Base-by-base conservation (phyloP, 306 rosid species). In the Vachellia pachyceras region DNA sequence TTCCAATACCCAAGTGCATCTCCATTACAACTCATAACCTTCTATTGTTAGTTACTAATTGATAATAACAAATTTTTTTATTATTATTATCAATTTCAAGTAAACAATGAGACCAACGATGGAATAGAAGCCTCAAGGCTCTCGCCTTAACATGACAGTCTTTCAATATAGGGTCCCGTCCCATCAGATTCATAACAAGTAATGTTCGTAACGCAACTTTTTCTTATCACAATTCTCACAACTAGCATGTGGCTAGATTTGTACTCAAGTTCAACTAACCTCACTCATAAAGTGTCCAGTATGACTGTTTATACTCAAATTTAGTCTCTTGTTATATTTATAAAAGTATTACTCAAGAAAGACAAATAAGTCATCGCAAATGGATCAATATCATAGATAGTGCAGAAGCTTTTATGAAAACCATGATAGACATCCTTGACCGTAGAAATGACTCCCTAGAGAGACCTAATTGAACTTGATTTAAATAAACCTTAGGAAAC, bases 21-120 rank as follows among this genome's bases (percentile, higher is more conserved):
- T 41, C 37, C 72, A 40, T 69, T 42, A 69, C 10, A 42, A 69
- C 52, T 69, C 52, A 52, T 10, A 22, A 41, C 52, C 36, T 41
- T 42, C 54, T 8, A 67, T 40, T 41, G 20, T 67, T 67, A n/a
- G 49, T 39, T 67, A 67, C 33, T n/a, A 39, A 69, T 22, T 4
- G 36, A 5, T 22, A 40, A 23, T 55, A 2, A 9, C 29, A 57
- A 22, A 57, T 57, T 57, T 15, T 57, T 22, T 57, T 5, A n/a
- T 69, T 69, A 35, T 46, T 69, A 35, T 46, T 42, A 22, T 69
- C 36, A 69, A 69, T 69, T 41, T 67, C 15, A 17, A 22, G 64
- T 22, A 10, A 57, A 22, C 64, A 22, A 7, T 22, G 35, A 22
- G 36, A 57, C 14, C 33, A 9, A 57, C 22, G 64, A 57, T 22